Evolutionary conservation across 305 asterid genomes (phyloP).

Genomic region (Plantago lanceolata): DNA sequence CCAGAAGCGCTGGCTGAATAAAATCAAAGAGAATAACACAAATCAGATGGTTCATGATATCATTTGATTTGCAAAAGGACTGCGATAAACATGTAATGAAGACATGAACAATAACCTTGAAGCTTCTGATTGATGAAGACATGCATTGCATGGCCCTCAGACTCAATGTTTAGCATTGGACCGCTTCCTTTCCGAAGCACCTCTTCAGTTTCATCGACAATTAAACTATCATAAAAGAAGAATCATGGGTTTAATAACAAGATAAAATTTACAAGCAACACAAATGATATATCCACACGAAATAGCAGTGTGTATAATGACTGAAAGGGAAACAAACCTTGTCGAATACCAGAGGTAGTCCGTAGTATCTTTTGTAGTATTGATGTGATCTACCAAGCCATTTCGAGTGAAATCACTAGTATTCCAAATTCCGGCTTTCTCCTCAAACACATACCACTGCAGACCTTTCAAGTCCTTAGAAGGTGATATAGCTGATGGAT

Average conservation of each 20-base stretch:
- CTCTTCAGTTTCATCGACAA: slow-evolving; percentile 52
- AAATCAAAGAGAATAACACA: slow-evolving; percentile 19
- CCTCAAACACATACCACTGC: slow-evolving; percentile 69
- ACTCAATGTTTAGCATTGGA: slow-evolving; percentile 65
- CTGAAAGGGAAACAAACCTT: slow-evolving; percentile 46
- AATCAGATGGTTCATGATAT: slow-evolving; percentile 23
- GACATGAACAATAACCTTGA: slow-evolving; percentile 50
- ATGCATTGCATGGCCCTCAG: slow-evolving; percentile 84
- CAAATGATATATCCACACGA: slow-evolving; percentile 12
- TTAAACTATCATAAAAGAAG: slow-evolving; percentile 43
- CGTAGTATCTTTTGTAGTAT: slow-evolving; percentile 79
- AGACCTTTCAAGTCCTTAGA: slow-evolving; percentile 48
- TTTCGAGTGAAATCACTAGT: slow-evolving; percentile 58
- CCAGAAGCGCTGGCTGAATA: slow-evolving; percentile 74
- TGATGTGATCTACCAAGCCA: slow-evolving; percentile 79
- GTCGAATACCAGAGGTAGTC: slow-evolving; percentile 90
- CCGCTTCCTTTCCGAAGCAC: slow-evolving; percentile 46
- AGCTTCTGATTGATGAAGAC: slow-evolving; percentile 70
- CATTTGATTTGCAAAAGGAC: slow-evolving; percentile 10
- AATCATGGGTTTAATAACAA: slow-evolving; percentile 22
- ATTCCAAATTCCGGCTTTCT: slow-evolving; percentile 77
- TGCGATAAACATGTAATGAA: background rate
- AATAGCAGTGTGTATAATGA: slow-evolving; percentile 4
- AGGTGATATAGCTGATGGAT: slow-evolving; percentile 40
- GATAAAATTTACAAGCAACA: background rate